A percentile compares a stretch with the other conserved stretches of the same genome.
These are phyloP conservation scores for Ramularia collo-cygni DNA, from an alignment of 2,329 filamentous ascomycete genomes.

Conservation along the genomic window DNA sequence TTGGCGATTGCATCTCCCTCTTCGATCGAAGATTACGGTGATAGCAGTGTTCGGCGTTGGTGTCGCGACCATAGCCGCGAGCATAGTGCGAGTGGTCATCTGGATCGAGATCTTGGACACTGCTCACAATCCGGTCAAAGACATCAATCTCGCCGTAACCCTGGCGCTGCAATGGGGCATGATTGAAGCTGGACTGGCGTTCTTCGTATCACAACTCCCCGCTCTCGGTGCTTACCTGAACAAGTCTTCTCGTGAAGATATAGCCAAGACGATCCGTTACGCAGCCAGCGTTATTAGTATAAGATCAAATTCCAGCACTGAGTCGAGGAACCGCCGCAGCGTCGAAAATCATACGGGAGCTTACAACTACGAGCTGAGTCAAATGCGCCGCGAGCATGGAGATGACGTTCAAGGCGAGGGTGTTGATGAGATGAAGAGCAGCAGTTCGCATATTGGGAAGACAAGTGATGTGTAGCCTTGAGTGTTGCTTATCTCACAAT, in stretches of 20 bases:
- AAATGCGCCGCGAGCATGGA: no score
- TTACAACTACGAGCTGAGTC: no score
- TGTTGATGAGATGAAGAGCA: no score
- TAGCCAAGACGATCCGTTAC: background rate
- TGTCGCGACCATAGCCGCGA: background rate
- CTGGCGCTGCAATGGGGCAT: background rate
- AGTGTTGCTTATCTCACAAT: no score
- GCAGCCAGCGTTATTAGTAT: slow-evolving; percentile 1
- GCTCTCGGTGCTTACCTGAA: background rate
- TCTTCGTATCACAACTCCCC: slow-evolving; percentile 1
- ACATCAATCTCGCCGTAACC: background rate
- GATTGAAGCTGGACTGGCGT: background rate
- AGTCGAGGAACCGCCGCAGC: no score
- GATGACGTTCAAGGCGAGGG: no score
- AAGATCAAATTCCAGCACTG: background rate
- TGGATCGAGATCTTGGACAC: slow-evolving; percentile 1
- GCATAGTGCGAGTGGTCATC: background rate
- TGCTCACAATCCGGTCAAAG: background rate
- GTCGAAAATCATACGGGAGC: no score
- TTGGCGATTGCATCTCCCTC: background rate
- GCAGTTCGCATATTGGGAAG: no score
- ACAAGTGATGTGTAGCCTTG: no score
- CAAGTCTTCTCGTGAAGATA: background rate
- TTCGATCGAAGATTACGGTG: background rate
- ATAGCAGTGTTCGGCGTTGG: background rate